A percentile compares a stretch with the other conserved stretches of the same genome.
Conservation (phyloP, 1,139 yeast species). For the Suhomyces terraborum region DNA sequence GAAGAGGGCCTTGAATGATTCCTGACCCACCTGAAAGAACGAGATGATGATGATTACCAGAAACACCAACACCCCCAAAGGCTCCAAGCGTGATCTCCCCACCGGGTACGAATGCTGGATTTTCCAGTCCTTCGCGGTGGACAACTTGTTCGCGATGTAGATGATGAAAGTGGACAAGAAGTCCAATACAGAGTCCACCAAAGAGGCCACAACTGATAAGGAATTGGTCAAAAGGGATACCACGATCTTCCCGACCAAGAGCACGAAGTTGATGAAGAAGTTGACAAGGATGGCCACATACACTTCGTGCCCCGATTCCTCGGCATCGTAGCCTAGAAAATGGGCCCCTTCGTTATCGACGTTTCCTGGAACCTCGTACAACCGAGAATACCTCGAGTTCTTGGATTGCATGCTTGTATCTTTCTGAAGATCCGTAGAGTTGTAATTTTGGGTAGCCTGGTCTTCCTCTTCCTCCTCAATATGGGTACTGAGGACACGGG, state of each 20-base stretch:
- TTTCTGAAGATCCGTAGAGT: background rate
- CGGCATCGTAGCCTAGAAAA: constrained; percentile 50
- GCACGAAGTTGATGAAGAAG: constrained; percentile 58
- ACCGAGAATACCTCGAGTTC: constrained; percentile 29
- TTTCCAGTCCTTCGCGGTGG: constrained; percentile 57
- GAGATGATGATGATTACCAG: constrained; percentile 71
- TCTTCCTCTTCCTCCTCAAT: constrained; percentile 25
- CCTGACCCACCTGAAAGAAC: constrained; percentile 72
- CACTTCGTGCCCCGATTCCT: constrained; percentile 47
- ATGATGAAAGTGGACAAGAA: constrained; percentile 75
- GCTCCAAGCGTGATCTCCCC: constrained; percentile 73
- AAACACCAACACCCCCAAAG: constrained; percentile 75
- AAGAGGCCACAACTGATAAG: constrained; percentile 73
- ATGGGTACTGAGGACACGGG: constrained; percentile 23
- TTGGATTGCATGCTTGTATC: constrained; percentile 11
- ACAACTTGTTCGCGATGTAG: constrained; percentile 60
- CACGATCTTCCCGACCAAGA: constrained; percentile 60
- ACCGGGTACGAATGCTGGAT: constrained; percentile 57
- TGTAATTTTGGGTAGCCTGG: background rate
- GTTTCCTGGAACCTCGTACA: constrained; percentile 59
- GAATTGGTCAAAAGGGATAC: constrained; percentile 70
- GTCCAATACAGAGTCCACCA: constrained; percentile 75
- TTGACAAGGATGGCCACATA: constrained; percentile 65
- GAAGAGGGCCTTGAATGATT: constrained; percentile 47
- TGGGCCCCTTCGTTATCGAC: constrained; percentile 58